Percentiles rank a stretch among this genome's conserved stretches.
These are phyloP conservation scores for Citrus medica DNA, from an alignment of 345 rosid genomes.

Conservation along the genomic window DNA sequence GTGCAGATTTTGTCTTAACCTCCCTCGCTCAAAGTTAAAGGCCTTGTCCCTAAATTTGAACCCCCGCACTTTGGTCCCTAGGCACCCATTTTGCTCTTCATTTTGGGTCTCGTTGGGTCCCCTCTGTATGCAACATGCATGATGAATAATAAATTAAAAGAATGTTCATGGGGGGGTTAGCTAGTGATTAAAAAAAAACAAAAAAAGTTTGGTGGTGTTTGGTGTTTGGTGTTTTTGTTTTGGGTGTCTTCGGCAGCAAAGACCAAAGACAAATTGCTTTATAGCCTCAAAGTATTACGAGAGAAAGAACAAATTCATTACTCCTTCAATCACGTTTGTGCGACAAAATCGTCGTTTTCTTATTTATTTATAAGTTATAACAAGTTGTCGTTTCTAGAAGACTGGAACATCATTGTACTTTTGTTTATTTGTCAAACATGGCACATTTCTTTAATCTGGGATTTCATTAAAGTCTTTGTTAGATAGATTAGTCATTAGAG, in stretches of 20 bases:
- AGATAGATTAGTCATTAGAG: no score
- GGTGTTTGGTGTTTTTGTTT: not conserved
- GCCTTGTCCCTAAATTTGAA: not conserved
- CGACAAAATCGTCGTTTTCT: not conserved
- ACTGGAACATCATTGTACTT: not conserved
- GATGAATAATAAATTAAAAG: not conserved
- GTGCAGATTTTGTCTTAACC: slow-evolving; percentile 11
- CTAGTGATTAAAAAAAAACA: no score
- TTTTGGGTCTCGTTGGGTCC: slow-evolving; percentile 32
- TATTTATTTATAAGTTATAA: no score
- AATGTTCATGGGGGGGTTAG: not conserved
- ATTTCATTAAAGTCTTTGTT: no score
- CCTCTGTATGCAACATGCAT: not conserved
- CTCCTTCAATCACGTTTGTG: slow-evolving; percentile 11
- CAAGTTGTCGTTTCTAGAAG: not conserved
- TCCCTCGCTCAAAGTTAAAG: not conserved
- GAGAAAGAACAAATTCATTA: not conserved
- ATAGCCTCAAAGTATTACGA: no score
- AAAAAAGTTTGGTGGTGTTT: not conserved
- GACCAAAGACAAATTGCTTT: not conserved
- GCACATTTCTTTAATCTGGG: not conserved
- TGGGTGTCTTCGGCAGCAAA: not conserved
- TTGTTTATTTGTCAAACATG: not conserved
- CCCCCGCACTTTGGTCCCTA: not conserved
- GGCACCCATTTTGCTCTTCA: not conserved